These are phyloP conservation scores for Thielaviopsis euricoi DNA, from an alignment of 2,329 filamentous ascomycete species.

Conservation along the genomic window DNA sequence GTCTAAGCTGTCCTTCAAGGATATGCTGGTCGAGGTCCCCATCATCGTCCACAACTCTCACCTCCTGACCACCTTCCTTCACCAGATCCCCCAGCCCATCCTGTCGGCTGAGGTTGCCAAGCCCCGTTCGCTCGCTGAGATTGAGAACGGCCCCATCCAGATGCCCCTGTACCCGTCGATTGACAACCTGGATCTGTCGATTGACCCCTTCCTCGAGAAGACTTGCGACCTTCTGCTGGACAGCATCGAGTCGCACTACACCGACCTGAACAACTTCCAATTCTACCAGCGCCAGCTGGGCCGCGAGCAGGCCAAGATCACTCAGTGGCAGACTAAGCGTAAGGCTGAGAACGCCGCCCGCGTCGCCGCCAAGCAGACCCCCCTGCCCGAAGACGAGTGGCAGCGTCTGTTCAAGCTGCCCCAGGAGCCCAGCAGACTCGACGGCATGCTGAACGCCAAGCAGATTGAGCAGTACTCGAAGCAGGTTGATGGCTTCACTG, in stretches of 20 bases:
- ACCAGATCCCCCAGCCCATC: conserved; percentile 64
- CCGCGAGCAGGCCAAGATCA: conserved; percentile 91
- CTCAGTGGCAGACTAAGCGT: conserved; percentile 90
- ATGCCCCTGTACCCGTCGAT: conserved; percentile 70
- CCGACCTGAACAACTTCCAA: conserved; percentile 98
- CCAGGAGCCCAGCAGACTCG: conserved; percentile 78
- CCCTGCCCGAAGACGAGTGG: conserved; percentile 94
- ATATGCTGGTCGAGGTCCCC: conserved; percentile 82
- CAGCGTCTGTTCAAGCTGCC: conserved; percentile 96
- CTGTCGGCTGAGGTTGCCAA: conserved; percentile 43
- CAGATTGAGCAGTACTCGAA: conserved; percentile 97
- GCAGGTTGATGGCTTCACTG: conserved; percentile 92
- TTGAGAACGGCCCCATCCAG: conserved; percentile 46
- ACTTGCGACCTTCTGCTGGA: conserved; percentile 92
- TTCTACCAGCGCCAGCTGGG: conserved; percentile 85
- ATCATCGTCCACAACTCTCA: conserved; percentile 91
- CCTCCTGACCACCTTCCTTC: conserved; percentile 84
- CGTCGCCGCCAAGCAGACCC: conserved; percentile 69
- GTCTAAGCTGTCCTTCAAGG: conserved; percentile 81
- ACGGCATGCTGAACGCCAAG: conserved; percentile 85
- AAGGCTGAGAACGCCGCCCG: conserved; percentile 87
- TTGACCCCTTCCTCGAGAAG: conserved; percentile 97
- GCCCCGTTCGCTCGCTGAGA: conserved; percentile 62
- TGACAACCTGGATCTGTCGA: conserved; percentile 77
- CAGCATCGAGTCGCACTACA: conserved; percentile 94